Percentiles rank a stretch among this genome's conserved stretches.
Conservation (phyloP, 768 basidiomycete species). For the Rhodotorula paludigena region DNA sequence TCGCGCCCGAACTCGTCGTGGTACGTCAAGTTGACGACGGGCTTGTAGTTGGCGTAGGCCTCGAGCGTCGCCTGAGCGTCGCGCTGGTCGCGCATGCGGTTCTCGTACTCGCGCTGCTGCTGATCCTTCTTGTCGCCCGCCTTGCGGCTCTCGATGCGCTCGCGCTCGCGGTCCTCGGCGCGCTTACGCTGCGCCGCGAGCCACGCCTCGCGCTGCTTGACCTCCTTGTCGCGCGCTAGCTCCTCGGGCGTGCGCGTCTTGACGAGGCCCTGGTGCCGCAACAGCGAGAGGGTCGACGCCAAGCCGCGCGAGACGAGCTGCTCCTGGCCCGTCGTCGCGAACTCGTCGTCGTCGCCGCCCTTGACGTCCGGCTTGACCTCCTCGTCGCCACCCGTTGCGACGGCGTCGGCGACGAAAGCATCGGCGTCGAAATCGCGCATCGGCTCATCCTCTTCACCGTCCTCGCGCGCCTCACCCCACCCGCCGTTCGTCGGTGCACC, state of each 20-base stretch:
- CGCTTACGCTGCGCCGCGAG: constrained; percentile 74
- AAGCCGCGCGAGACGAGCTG: constrained; percentile 76
- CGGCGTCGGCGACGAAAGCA: background rate
- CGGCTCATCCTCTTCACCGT: constrained; percentile 58
- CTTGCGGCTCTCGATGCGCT: constrained; percentile 62
- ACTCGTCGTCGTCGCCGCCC: constrained; percentile 45
- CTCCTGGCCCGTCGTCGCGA: constrained; percentile 65
- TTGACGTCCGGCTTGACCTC: constrained; percentile 48
- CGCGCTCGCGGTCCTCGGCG: constrained; percentile 72
- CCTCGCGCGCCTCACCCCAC: constrained; percentile 52
- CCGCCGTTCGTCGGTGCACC: background rate
- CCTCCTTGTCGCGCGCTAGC: constrained; percentile 69
- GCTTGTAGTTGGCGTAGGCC: constrained; percentile 87
- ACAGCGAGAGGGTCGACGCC: constrained; percentile 78
- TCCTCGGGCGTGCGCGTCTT: constrained; percentile 62
- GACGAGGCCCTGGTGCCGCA: constrained; percentile 86
- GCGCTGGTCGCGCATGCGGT: constrained; percentile 81
- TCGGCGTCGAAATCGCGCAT: constrained; percentile 49
- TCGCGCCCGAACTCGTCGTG: constrained; percentile 90
- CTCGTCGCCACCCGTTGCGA: background rate
- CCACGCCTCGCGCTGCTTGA: constrained; percentile 83
- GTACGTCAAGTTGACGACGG: constrained; percentile 92
- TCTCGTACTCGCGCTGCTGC: constrained; percentile 89
- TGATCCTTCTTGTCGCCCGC: constrained; percentile 78
- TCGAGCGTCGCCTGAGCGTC: constrained; percentile 78